Evolutionary conservation across 768 basidiomycete species (phyloP), one percentile per base, ranked within the genome.

Genomic region (Tephrocybe sp.): DNA sequence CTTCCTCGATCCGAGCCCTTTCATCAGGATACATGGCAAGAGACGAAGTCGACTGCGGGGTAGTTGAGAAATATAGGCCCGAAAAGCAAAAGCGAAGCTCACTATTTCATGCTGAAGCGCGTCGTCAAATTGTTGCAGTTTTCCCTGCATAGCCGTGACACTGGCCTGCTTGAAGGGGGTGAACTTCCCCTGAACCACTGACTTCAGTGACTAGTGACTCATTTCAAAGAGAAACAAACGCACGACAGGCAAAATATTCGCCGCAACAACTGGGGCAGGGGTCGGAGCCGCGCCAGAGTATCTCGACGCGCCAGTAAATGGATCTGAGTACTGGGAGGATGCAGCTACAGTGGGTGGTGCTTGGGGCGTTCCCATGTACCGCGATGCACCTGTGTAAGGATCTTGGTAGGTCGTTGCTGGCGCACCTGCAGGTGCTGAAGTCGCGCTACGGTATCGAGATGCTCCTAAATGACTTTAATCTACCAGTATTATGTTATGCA

Each of bases 101-200:
- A 93, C 90, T 46, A 83, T 85, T 63, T 89, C 86, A 53, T 80
- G 71, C 48, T 74, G 77, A 33, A 93, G 68, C 16, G 68, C 77
- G 39, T 87, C 82, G 57, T 92, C 78, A 44, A 93, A 84, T 63
- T 93, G 85, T 54, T 78, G 75, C 16, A 92, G 60, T 67, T 95
- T 95, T 17, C 76, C 75, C 60, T 82, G 84, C 83, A 95, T 90
- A 14, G 89, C 89, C 17, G 74, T 61, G 22, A 95, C 77, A 64
- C 79, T 82, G 2, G 84, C 90, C 73, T 92, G 89, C 56, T 89
- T 91, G 74, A 98, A 96, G n/a, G 78, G 73, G 16, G 92, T 77
- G 38, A 77, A 73, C 34, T 77, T 81, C 38, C 76, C 71, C 89
- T 92, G 39, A 11, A 40, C 2, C 35, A 43, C 9, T 10, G n/a